Base-by-base conservation (phyloP, 768 basidiomycete genomes). In the Rickenella mellea region DNA sequence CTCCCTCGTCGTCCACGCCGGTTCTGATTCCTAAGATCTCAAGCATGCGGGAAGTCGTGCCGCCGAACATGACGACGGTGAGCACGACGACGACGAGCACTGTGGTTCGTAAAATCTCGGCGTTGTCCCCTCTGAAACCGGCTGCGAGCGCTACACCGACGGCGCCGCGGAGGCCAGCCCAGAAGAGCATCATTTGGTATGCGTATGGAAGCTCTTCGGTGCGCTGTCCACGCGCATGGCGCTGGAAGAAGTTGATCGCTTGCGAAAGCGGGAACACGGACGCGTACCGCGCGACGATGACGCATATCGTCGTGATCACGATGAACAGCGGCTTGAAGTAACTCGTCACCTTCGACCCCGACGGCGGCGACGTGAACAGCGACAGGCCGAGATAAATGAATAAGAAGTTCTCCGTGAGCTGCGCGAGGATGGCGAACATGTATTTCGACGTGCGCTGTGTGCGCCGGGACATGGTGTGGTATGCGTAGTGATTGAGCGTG, bases 181-280 rank as follows among this genome's bases (percentile, higher is more conserved):
- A 99, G 64, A 98, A 98, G 12, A 98, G 66, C 92, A 98, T 96
- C 89, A 98, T 94, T 54, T 97, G 93, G 55, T 99, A 97, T 9
- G 91, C 92, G 60, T 98, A 93, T 1, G 96, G 93, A 4, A 99
- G 67, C 51, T 97, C 93, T 50, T 96, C 93, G 19, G 73, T 65
- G 30, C 91, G 76, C 54, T 92, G 87, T 1, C 91, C 91, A 1
- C 89, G 78, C 2, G 76, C 81, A 46, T 93, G 86, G 22, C 68
- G 69, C 52, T 81, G 84, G 70, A 97, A 81, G 50, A 96, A 72
- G 66, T 99, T 99, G 78, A 99, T 96, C 21, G 76, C 75, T 52
- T 93, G 87, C 3, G 91, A 89, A 12, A 98, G 73, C 1, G 94
- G 94, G 70, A 98, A 98, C 14, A 97, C 93, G 14, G 93, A 89